Conservation (phyloP, 1,284 basidiomycete genomes). For the Pisolithus thermaeus region DNA sequence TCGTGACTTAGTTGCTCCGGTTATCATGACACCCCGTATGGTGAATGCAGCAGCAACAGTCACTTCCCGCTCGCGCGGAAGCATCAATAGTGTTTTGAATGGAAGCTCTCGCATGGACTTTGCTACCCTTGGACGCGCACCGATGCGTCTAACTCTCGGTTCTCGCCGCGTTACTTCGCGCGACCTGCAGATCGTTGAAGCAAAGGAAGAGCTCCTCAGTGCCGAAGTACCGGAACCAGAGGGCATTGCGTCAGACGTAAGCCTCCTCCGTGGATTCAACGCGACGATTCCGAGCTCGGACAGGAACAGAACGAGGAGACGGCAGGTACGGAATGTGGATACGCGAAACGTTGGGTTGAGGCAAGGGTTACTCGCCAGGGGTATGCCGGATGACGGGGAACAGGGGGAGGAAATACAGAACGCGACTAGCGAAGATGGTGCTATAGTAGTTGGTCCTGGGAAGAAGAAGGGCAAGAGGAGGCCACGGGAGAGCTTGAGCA, state of each 20-base stretch:
- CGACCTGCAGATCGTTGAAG: conserved; percentile 81
- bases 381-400: conserved; percentile 51
- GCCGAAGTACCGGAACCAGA: conserved; percentile 67
- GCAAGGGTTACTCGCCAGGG: conserved; percentile 72
- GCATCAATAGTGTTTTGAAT: conserved; percentile 31
- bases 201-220: conserved; percentile 70
- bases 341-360: conserved; percentile 73
- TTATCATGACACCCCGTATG: conserved; percentile 85
- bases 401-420: conserved; percentile 54
- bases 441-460: conserved; percentile 50
- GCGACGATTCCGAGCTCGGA: conserved; percentile 89
- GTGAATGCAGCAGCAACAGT: conserved; percentile 61
- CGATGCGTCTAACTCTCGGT: conserved; percentile 60
- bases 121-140: conserved; percentile 67
- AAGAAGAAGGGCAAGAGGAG: conserved; percentile 51
- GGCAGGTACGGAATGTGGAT: conserved; percentile 78
- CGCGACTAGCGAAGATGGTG: conserved; percentile 59
- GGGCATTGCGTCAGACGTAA: conserved; percentile 59
- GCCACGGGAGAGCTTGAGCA: conserved; percentile 62
- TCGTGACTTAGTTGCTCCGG: conserved; percentile 66
- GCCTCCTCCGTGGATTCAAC: conserved; percentile 81
- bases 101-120: conserved; percentile 53
- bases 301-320: conserved; percentile 64
- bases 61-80: conserved; percentile 44
- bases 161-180: conserved; percentile 68